Base-by-base conservation (phyloP, 495 filamentous ascomycete species). In the Amorphotheca resinae region DNA sequence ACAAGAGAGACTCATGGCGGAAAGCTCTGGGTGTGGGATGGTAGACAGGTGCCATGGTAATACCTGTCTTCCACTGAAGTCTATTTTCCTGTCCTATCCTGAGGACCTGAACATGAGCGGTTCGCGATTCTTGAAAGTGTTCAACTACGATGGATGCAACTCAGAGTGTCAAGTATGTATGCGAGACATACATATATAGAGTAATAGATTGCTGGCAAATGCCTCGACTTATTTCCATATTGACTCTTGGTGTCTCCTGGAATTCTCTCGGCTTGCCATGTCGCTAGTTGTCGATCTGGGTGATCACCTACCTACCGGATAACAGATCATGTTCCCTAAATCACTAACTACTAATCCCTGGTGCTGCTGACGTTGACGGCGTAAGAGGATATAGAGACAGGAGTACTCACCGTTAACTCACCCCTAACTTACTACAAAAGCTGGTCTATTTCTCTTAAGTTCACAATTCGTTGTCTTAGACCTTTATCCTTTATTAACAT, bases 1-100 rank as follows among this genome's bases (percentile, higher is more conserved):
- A 67, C 53, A 1, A 57, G 57, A 33, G 61, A 64, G 42, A 59
- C 56, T 28, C 54, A 67, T 39, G 59, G 62, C 28, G 66, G 66
- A 0, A 64, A 58, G 49, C 25, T 59, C 18, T 55, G 45, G 46
- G 38, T 22, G 15, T 56, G 46, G 22, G 42, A 58, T 18, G 60
- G 52, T 12, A 34, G 14, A 34, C 32, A 34, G 32, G 14, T 34
- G 14, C 32, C 32, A 34, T 30, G 25, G 25, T 30, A 30, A 30
- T 30, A 12, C 6, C 25, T 30, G 25, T 30, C 25, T 30, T 30
- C 12, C 12, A 12, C 25, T 30, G 25, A 6, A 30, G 6, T 30
- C 25, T 30, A 30, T 30, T 12, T 30, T 30, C 25, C 25, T 30
- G 25, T 30, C 25, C 12, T 30, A 30, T 30, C 25, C 25, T 6